These are phyloP conservation scores for Diplodia sapinea DNA, from an alignment of 2,329 filamentous ascomycete genomes.

Conservation along the genomic window DNA sequence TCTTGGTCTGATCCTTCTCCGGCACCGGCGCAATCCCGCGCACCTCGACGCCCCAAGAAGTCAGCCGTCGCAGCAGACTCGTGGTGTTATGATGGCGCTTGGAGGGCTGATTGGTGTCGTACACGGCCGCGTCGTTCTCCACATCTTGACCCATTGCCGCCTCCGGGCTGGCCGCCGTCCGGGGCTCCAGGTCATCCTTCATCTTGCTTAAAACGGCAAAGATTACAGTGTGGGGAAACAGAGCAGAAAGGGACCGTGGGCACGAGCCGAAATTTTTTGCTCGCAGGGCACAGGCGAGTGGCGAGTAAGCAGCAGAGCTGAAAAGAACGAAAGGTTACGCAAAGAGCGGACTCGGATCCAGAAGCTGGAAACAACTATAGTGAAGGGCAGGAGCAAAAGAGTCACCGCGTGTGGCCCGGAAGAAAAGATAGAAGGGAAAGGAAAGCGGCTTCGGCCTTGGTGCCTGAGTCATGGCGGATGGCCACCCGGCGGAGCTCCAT, in stretches of 20 bases:
- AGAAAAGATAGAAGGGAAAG: neutral
- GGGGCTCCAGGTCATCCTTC: neutral
- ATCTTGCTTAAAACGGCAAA: neutral
- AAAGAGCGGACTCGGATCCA: neutral
- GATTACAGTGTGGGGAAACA: neutral
- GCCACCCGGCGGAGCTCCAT: neutral
- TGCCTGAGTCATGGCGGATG: constrained; percentile 20
- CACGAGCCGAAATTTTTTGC: neutral
- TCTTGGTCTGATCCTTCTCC: constrained; percentile 60
- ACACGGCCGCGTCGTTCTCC: neutral
- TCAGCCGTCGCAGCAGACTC: constrained; percentile 3
- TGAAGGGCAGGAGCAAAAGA: neutral
- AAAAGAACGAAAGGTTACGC: neutral
- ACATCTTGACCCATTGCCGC: neutral
- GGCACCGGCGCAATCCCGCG: constrained; percentile 63
- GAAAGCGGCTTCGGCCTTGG: constrained; percentile 5
- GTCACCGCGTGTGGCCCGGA: neutral
- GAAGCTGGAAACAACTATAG: neutral
- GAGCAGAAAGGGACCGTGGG: neutral
- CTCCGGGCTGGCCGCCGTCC: neutral
- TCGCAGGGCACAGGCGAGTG: neutral
- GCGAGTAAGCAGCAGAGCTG: neutral
- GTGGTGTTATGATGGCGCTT: neutral
- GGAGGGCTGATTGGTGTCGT: neutral
- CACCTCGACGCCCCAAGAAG: constrained; percentile 39